Evolutionary conservation across 2,329 filamentous ascomycete genomes (phyloP).

Genomic region (Sclerotinia trifoliorum): DNA sequence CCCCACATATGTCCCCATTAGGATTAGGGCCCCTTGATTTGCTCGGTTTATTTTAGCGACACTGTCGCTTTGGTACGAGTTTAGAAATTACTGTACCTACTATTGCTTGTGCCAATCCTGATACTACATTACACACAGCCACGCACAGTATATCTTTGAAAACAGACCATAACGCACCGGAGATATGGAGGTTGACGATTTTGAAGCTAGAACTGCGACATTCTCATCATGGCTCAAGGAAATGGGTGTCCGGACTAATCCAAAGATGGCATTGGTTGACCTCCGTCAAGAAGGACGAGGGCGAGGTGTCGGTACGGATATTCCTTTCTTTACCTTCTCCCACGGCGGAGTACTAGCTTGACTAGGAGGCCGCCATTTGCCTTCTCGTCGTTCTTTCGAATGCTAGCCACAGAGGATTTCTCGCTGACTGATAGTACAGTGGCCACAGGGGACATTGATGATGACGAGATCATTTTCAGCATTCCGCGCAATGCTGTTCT

Average conservation of each 20-base stretch:
- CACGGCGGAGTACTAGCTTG: slow-evolving; percentile 47
- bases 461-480: slow-evolving; percentile 64
- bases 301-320: slow-evolving; percentile 59
- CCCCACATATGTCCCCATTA: slow-evolving; percentile 13
- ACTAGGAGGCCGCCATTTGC: slow-evolving; percentile 4
- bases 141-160: background rate
- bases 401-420: background rate
- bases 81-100: slow-evolving; percentile 18
- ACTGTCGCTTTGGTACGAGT: slow-evolving; percentile 16
- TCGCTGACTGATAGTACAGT: slow-evolving; percentile 45
- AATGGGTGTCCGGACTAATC: slow-evolving; percentile 53
- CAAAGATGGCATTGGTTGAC: slow-evolving; percentile 58
- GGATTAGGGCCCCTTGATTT: slow-evolving; percentile 22
- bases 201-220: slow-evolving; percentile 47
- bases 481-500: slow-evolving; percentile 61
- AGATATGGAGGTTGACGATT: slow-evolving; percentile 40
- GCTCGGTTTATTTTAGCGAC: slow-evolving; percentile 24
- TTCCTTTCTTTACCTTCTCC: slow-evolving; percentile 12
- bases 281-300: slow-evolving; percentile 55
- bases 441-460: slow-evolving; percentile 54
- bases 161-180: background rate
- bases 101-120: slow-evolving; percentile 5
- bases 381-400: background rate
- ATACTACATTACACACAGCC: slow-evolving; percentile 17
- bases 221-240: slow-evolving; percentile 59